These are phyloP conservation scores for Venturia pyrina DNA, from an alignment of 2,329 filamentous ascomycete species.

Conservation along the genomic window DNA sequence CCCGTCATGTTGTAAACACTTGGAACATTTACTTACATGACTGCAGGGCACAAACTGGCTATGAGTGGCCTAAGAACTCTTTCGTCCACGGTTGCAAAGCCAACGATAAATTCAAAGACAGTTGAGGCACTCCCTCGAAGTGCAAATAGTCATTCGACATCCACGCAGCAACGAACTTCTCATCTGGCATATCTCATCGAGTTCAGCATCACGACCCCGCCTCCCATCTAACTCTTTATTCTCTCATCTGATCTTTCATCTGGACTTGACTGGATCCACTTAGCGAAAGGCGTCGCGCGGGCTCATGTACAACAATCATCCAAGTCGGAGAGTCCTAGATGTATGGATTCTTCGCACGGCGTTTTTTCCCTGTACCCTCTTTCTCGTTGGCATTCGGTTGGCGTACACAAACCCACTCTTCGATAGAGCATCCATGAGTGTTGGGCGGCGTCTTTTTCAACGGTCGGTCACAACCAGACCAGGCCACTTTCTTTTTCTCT, in stretches of 20 bases:
- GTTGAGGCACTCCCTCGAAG: not conserved
- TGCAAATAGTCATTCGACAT: not conserved
- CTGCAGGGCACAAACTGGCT: conserved; percentile 38
- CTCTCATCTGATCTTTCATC: not conserved
- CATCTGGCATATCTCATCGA: not conserved
- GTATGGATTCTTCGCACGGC: not conserved
- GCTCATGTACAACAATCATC: not conserved
- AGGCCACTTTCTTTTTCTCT: not conserved
- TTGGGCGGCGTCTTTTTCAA: not conserved
- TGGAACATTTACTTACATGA: conserved; percentile 14
- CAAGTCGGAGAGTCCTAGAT: too few species aligned
- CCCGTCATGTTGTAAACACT: conserved; percentile 4
- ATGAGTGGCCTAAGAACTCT: conserved; percentile 51
- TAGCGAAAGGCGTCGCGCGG: not conserved
- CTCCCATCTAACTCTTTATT: not conserved
- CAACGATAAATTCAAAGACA: conserved; percentile 9
- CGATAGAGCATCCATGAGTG: conserved; percentile 5
- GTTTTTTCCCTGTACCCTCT: not conserved
- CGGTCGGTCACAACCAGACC: not conserved
- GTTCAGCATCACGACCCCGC: not conserved
- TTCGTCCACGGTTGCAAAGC: conserved; percentile 45
- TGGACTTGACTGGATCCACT: not conserved
- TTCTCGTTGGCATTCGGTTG: not conserved
- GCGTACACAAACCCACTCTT: not conserved
- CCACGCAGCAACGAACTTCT: not conserved